phyloP scores from a whole-genome alignment of 2,329 filamentous ascomycete genomes.

The Fusarium sp. region DNA sequence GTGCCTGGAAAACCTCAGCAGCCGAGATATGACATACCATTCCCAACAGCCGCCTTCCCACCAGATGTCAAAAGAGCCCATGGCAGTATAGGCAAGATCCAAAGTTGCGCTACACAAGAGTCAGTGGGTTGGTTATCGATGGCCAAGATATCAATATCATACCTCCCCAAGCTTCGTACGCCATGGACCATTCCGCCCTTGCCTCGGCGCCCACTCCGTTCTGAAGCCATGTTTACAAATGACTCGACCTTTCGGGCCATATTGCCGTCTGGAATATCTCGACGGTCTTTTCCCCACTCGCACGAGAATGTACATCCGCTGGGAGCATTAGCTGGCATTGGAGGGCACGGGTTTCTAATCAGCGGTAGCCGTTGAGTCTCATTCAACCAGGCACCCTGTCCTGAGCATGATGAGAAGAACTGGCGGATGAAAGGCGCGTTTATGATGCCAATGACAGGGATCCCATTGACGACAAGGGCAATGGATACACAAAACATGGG shows the following conservation, averaged over 20 bases:
- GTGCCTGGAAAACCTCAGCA: not conserved
- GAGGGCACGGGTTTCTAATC: slow-evolving; percentile 67
- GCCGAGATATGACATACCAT: slow-evolving; percentile 59
- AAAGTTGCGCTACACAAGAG: slow-evolving; percentile 68
- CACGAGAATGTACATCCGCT: slow-evolving; percentile 76
- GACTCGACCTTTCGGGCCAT: slow-evolving; percentile 76
- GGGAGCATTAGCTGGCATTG: slow-evolving; percentile 70
- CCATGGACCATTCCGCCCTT: slow-evolving; percentile 84
- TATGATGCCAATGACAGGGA: slow-evolving; percentile 74
- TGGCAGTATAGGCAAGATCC: slow-evolving; percentile 78
- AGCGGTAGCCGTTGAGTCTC: slow-evolving; percentile 70
- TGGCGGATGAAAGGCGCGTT: slow-evolving; percentile 76
- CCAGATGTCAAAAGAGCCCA: slow-evolving; percentile 81
- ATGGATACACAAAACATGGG: slow-evolving; percentile 86
- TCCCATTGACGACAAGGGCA: slow-evolving; percentile 67
- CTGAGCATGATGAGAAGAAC: slow-evolving; percentile 72
- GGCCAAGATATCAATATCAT: not conserved
- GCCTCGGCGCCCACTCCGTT: slow-evolving; percentile 68
- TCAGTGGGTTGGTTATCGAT: slow-evolving; percentile 1
- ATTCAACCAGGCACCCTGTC: slow-evolving; percentile 75
- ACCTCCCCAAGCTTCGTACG: slow-evolving; percentile 72
- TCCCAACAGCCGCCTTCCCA: slow-evolving; percentile 87
- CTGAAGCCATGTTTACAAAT: slow-evolving; percentile 78
- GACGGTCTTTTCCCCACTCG: slow-evolving; percentile 82
- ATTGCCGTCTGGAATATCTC: slow-evolving; percentile 72